A percentile compares a stretch with the other conserved stretches of the same genome.
Conservation (phyloP, 1,139 yeast genomes). For the Pneumocystis oryctolagi region DNA sequence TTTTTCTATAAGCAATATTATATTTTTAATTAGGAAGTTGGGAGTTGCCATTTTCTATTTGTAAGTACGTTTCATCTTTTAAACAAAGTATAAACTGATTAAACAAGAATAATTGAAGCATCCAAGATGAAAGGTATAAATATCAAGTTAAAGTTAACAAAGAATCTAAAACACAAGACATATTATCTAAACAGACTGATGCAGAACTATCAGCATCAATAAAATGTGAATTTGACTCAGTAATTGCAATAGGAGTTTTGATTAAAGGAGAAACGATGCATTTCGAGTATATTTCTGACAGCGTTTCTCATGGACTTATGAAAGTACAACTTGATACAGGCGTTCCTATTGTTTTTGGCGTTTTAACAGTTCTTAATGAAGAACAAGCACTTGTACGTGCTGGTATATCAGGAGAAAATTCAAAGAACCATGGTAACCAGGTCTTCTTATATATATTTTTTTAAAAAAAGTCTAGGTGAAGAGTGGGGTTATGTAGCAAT, state of each 20-base stretch:
- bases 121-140: background rate
- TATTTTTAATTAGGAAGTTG: background rate
- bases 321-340: constrained; percentile 52
- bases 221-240: constrained; percentile 49
- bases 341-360: constrained; percentile 81
- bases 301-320: constrained; percentile 80
- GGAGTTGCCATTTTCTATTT: background rate
- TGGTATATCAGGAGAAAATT: constrained; percentile 29
- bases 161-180: background rate
- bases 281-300: constrained; percentile 88
- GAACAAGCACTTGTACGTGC: constrained; percentile 90
- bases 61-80: background rate
- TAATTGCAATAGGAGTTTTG: constrained; percentile 84
- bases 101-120: background rate
- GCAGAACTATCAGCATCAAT: background rate
- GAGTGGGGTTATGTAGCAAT: background rate
- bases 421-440: background rate
- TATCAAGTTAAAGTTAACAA: background rate
- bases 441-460: background rate
- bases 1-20: background rate
- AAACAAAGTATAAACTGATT: background rate
- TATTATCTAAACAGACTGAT: background rate
- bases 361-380: constrained; percentile 82
- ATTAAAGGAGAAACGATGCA: constrained; percentile 97
- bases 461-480: background rate